Percentiles rank a stretch among this genome's conserved stretches.
phyloP scores from a whole-genome alignment of 331 rosid species.

The Quercus phellos region DNA sequence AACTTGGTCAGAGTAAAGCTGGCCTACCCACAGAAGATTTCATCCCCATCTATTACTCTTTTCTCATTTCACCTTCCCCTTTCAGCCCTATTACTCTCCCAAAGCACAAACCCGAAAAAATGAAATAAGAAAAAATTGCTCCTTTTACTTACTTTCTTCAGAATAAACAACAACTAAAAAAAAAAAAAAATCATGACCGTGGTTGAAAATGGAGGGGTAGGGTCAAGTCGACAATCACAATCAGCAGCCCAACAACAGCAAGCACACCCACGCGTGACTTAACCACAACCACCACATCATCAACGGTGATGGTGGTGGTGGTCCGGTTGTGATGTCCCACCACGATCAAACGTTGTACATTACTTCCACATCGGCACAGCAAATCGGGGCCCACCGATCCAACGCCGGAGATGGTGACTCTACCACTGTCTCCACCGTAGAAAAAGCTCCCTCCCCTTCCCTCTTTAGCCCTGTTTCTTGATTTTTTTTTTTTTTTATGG shows the following conservation, averaged over 20 bases:
- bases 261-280: background rate
- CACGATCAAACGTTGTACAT: background rate
- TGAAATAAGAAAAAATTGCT: too few relatives aligned
- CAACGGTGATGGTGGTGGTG: background rate
- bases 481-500: too few relatives aligned
- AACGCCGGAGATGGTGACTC: conserved; percentile 19
- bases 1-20: too few relatives aligned
- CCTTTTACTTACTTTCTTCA: too few relatives aligned
- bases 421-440: conserved; percentile 25
- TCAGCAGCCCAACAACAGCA: background rate
- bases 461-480: too few relatives aligned
- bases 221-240: conserved; percentile 19
- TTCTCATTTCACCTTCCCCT: too few relatives aligned
- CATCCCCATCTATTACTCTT: too few relatives aligned
- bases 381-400: background rate
- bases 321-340: background rate
- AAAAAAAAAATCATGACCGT: too few relatives aligned
- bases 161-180: too few relatives aligned
- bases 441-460: background rate
- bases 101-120: too few relatives aligned
- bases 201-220: background rate
- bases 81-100: too few relatives aligned
- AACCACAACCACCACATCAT: background rate
- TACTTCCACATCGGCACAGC: background rate
- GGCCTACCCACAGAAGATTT: too few relatives aligned